These are phyloP conservation scores for Fomitopsis palustris DNA, from an alignment of 1,284 basidiomycete genomes.

Conservation along the genomic window DNA sequence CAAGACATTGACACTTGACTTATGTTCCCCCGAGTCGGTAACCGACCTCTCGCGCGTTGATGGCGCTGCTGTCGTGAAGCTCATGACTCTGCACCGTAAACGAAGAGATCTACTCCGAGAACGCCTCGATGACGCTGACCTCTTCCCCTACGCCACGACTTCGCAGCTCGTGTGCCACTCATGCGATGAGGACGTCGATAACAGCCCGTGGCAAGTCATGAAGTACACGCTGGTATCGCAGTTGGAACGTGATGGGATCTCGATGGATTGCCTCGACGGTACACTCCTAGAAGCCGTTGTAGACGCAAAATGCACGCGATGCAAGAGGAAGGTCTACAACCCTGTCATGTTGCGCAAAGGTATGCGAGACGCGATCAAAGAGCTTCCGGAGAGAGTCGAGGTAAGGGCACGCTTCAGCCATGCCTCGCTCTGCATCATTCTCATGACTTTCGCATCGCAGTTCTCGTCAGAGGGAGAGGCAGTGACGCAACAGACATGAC, in stretches of 20 bases:
- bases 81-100: conserved; percentile 20
- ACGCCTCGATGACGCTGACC: conserved; percentile 14
- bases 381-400: conserved; percentile 14
- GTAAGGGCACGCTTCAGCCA: conserved; percentile 3
- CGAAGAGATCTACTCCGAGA: conserved; percentile 16
- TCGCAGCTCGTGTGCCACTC: not conserved
- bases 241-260: not conserved
- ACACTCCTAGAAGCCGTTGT: not conserved
- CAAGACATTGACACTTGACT: conserved; percentile 35
- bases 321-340: conserved; percentile 16
- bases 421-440: not conserved
- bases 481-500: not conserved
- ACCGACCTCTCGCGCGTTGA: conserved; percentile 16
- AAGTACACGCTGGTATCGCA: not conserved
- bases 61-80: conserved; percentile 11
- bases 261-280: not conserved
- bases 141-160: conserved; percentile 2
- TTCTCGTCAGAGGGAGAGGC: not conserved
- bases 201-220: conserved; percentile 7
- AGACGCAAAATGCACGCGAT: conserved; percentile 13
- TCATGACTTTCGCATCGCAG: not conserved
- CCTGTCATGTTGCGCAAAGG: conserved; percentile 11
- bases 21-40: conserved; percentile 36
- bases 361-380: conserved; percentile 12
- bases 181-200: conserved; percentile 9